These are phyloP conservation scores for Malus hybrid DNA, from an alignment of 331 rosid species.

Conservation along the genomic window DNA sequence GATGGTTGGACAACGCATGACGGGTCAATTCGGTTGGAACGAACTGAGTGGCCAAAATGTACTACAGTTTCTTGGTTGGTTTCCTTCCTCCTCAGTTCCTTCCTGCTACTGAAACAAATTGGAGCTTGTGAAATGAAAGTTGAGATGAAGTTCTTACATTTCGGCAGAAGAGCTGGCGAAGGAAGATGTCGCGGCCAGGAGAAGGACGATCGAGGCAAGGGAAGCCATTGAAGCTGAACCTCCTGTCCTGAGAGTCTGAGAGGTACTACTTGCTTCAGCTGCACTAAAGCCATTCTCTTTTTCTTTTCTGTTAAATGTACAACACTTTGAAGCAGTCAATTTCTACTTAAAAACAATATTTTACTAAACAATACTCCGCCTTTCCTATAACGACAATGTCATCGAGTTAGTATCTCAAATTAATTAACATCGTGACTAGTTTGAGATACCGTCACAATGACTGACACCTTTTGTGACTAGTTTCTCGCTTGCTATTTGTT, in stretches of 20 bases:
- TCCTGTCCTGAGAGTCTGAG: not conserved
- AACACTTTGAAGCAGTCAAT: too few relatives aligned
- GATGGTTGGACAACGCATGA: conserved; percentile 73
- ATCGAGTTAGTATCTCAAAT: too few relatives aligned
- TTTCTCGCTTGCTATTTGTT: too few relatives aligned
- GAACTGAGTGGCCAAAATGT: conserved; percentile 9
- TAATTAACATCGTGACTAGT: too few relatives aligned
- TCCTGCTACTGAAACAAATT: conserved; percentile 38
- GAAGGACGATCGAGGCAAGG: conserved; percentile 21
- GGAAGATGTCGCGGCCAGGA: conserved; percentile 8
- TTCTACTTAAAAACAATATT: too few relatives aligned
- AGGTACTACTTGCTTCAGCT: not conserved
- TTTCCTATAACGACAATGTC: not conserved
- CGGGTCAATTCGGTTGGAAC: conserved; percentile 46
- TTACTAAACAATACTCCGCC: not conserved
- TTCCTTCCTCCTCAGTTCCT: conserved; percentile 25
- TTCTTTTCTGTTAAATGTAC: too few relatives aligned
- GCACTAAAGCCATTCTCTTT: not conserved
- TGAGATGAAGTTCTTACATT: conserved; percentile 23
- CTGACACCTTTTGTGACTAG: too few relatives aligned
- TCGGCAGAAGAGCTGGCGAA: conserved; percentile 18
- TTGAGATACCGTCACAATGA: too few relatives aligned
- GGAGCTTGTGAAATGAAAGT: not conserved
- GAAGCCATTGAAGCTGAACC: conserved; percentile 35
- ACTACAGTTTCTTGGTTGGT: not conserved